Conservation (phyloP, 306 rosid genomes). For the Cicer judaicum region DNA sequence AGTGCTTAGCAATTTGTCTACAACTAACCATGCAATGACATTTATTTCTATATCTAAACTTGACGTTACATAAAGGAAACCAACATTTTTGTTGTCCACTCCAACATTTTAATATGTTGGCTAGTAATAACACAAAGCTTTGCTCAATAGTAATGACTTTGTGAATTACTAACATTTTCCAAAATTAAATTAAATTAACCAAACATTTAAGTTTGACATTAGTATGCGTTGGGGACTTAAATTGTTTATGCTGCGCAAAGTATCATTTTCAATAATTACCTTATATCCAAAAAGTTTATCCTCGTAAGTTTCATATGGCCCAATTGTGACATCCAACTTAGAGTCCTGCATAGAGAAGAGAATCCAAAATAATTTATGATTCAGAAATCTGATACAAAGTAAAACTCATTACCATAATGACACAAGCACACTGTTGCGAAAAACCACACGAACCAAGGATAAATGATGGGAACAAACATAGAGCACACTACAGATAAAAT, state of each 20-base stretch:
- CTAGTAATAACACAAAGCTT: not conserved
- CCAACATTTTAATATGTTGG: constrained; percentile 17
- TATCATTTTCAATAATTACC: constrained; percentile 53
- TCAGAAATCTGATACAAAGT: constrained; percentile 34
- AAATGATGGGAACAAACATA: not conserved
- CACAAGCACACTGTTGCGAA: not conserved
- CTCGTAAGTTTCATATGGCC: constrained; percentile 96
- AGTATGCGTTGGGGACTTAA: not conserved
- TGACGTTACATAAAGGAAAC: constrained; percentile 27
- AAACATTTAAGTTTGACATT: not conserved
- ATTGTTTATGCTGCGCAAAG: constrained; percentile 32
- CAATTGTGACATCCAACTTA: constrained; percentile 86
- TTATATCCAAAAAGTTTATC: constrained; percentile 90
- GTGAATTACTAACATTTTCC: constrained; percentile 16
- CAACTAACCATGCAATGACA: constrained; percentile 21
- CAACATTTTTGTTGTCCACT: not conserved
- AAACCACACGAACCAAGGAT: constrained; percentile 2
- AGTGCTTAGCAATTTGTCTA: not conserved
- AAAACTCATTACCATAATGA: not conserved
- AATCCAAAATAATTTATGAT: constrained; percentile 38
- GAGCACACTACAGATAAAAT: not conserved
- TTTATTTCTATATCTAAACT: constrained; percentile 26
- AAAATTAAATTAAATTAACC: not conserved
- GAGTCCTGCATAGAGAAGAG: constrained; percentile 67
- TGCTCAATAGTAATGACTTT: constrained; percentile 22